Evolutionary conservation across 2,329 filamentous ascomycete genomes (phyloP), one percentile per base, ranked within the genome.

Genomic region (Thermothelomyces thermophilus): DNA sequence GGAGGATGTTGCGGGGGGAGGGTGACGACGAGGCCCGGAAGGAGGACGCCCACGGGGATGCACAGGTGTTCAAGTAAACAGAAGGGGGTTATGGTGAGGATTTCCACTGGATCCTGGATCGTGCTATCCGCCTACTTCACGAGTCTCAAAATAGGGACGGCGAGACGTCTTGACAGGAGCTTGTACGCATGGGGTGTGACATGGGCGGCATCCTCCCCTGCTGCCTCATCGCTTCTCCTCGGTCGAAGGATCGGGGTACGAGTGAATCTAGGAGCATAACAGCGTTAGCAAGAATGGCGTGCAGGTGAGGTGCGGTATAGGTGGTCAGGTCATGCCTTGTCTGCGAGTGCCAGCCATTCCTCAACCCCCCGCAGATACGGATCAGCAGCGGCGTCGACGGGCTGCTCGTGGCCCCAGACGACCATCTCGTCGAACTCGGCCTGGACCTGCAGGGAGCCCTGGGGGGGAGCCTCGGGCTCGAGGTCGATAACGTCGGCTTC

Each of bases 361-460:
- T 57, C 58, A 36, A 54, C 50, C 9, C 52, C 59, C 41, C 54
- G 41, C 26, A 58, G 49, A 37, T 89, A 93, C 1, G 77, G 72
- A 67, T 95, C 88, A 5, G 70, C 69, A 24, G 73, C 73, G 0
- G 74, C 73, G 52, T 84, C 81, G 5, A 82, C 82, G 43, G 79
- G 60, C 1, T 70, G 67, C 58, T 93, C 90, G 65, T 95, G 90
- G 0, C 79, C 83, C 90, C 90, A 97, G n/a, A 95, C 75, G 3
- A 88, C 69, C 44, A 95, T 65, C 48, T 86, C 74, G 6, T 89
- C 80, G 63, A 96, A 96, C 14, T 74, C 74, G 1, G 81, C 82
- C 17, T 82, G 73, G 37, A 80, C 72, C 44, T 86, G 76, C 58
- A 91, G 69, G 17, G 77, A 73, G 20, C 77, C 72, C 11, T 70